phyloP scores from a whole-genome alignment of 2,329 filamentous ascomycete genomes.

The Ophiostoma populinum region DNA sequence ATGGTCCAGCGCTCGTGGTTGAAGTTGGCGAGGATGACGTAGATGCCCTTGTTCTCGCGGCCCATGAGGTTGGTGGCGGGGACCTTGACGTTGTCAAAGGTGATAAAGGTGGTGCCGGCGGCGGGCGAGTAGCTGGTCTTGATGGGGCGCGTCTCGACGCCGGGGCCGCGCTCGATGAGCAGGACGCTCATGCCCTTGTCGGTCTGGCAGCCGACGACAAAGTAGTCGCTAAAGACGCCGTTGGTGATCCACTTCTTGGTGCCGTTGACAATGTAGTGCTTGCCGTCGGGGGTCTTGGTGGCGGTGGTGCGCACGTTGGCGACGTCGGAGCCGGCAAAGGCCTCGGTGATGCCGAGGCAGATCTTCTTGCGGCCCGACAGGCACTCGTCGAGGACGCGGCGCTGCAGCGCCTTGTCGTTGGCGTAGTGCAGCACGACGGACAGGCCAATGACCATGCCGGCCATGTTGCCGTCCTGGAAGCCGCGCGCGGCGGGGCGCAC shows the following conservation, averaged over 20 bases:
- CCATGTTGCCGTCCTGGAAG: slow-evolving; percentile 77
- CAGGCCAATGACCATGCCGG: slow-evolving; percentile 69
- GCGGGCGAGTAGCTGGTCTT: slow-evolving; percentile 68
- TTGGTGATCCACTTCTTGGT: slow-evolving; percentile 71
- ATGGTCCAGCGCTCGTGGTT: slow-evolving; percentile 76
- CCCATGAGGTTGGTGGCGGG: slow-evolving; percentile 63
- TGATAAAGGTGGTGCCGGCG: slow-evolving; percentile 63
- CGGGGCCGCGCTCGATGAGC: slow-evolving; percentile 55
- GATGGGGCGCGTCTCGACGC: slow-evolving; percentile 59
- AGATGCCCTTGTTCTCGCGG: slow-evolving; percentile 71
- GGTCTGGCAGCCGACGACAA: slow-evolving; percentile 64
- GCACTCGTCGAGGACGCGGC: slow-evolving; percentile 52
- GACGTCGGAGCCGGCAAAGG: slow-evolving; percentile 72
- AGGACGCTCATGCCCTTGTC: slow-evolving; percentile 65
- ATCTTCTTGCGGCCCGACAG: slow-evolving; percentile 75
- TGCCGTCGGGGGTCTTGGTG: slow-evolving; percentile 56
- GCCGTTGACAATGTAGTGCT: slow-evolving; percentile 54
- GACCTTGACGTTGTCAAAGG: slow-evolving; percentile 76
- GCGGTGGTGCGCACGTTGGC: slow-evolving; percentile 66
- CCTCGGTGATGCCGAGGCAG: slow-evolving; percentile 74
- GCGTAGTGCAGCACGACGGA: slow-evolving; percentile 69
- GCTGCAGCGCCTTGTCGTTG: slow-evolving; percentile 46
- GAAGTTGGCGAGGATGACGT: slow-evolving; percentile 73
- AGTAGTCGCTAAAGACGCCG: slow-evolving; percentile 59
- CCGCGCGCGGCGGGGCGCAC: slow-evolving; percentile 54